Percentiles rank a stretch among this genome's conserved stretches.
Conservation (phyloP, 352 stramenopile species). For the Halophytophthora polymorphica region DNA sequence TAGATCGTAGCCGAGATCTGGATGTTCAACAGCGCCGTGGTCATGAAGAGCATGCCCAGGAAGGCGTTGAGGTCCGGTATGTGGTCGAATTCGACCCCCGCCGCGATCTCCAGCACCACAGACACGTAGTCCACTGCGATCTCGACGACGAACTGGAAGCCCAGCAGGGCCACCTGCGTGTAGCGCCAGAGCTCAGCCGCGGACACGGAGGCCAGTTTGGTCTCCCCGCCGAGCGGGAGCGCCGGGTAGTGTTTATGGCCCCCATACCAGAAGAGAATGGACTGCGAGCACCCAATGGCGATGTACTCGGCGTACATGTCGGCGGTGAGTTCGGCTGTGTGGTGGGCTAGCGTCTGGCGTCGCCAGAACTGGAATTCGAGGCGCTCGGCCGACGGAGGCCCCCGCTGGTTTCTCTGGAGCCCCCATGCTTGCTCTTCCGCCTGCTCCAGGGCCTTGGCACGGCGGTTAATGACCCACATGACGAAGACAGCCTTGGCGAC, state of each 20-base stretch:
- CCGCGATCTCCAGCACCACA: constrained; percentile 26
- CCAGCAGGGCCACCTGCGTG: constrained; percentile 17
- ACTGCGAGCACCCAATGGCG: constrained; percentile 42
- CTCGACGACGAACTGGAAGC: constrained; percentile 19
- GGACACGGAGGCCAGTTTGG: neutral
- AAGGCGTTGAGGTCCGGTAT: constrained; percentile 24
- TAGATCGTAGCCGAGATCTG: constrained; percentile 27
- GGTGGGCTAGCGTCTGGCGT: constrained; percentile 20
- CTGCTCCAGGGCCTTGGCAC: constrained; percentile 1
- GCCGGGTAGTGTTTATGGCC: constrained; percentile 31
- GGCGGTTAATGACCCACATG: constrained; percentile 11
- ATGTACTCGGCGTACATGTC: constrained; percentile 60
- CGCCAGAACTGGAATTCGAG: constrained; percentile 26
- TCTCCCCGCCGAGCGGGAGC: constrained; percentile 4
- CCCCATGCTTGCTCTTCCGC: constrained; percentile 4
- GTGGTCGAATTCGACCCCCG: constrained; percentile 22
- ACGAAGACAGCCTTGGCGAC: constrained; percentile 20
- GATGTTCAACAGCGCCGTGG: constrained; percentile 28
- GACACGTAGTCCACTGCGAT: constrained; percentile 29
- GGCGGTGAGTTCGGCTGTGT: constrained; percentile 36
- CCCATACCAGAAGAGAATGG: constrained; percentile 35
- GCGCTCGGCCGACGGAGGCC: neutral
- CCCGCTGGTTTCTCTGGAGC: neutral
- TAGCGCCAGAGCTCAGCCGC: constrained; percentile 8
- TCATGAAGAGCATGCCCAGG: constrained; percentile 22